These are phyloP conservation scores for Calamus simplicifolius DNA, from an alignment of 176 grass and related monocot genomes.

Conservation along the genomic window DNA sequence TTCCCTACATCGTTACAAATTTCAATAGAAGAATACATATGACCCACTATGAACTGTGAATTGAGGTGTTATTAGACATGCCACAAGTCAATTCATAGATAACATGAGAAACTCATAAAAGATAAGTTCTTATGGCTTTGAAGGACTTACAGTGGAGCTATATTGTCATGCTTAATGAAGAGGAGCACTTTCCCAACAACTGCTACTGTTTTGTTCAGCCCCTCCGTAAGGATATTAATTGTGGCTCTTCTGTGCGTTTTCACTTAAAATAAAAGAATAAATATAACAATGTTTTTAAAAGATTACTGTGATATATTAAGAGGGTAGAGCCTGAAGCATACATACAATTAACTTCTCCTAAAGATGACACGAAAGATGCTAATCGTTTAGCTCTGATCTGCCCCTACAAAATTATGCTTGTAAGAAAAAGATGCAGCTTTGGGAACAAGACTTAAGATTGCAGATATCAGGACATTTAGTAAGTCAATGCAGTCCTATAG, in stretches of 20 bases:
- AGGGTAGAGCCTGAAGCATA: slow-evolving; percentile 2
- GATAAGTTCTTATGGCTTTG: neutral
- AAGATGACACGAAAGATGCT: slow-evolving; percentile 46
- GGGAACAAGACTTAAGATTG: too few relatives aligned
- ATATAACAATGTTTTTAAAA: neutral
- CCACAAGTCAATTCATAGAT: too few relatives aligned
- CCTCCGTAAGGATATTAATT: slow-evolving; percentile 45
- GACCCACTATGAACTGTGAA: too few relatives aligned
- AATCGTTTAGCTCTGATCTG: slow-evolving; percentile 50
- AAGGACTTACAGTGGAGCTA: slow-evolving; percentile 75
- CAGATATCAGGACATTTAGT: too few relatives aligned
- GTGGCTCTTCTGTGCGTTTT: slow-evolving; percentile 65
- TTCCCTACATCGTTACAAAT: too few relatives aligned
- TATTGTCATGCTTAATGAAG: slow-evolving; percentile 63
- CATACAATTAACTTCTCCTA: slow-evolving; percentile 63
- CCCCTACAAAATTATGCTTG: slow-evolving; percentile 26
- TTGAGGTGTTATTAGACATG: too few relatives aligned
- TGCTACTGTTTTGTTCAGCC: slow-evolving; percentile 57
- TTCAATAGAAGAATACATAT: too few relatives aligned
- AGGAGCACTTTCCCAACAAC: slow-evolving; percentile 63
- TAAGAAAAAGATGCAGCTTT: neutral
- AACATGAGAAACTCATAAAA: too few relatives aligned
- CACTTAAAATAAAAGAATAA: slow-evolving; percentile 41
- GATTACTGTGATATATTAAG: neutral
- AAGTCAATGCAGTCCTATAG: too few relatives aligned